Percentiles rank a stretch among this genome's conserved stretches.
Conservation (phyloP, 345 rosid genomes). For the Cardamine chenopodiifolia region DNA sequence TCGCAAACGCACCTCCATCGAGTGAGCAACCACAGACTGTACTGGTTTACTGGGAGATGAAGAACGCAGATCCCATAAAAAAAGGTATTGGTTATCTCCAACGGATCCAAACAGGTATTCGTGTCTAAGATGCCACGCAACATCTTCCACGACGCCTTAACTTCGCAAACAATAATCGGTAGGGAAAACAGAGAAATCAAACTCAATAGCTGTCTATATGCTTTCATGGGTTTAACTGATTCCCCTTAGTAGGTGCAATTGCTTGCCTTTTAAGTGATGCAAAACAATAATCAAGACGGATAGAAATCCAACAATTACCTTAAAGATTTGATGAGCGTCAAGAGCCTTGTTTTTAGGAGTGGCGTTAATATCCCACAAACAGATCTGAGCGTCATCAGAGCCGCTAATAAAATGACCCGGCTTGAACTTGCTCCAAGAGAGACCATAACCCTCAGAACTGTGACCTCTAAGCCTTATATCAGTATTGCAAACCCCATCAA, state of each 20-base stretch:
- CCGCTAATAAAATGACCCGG: constrained; percentile 93
- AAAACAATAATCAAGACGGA: constrained; percentile 7
- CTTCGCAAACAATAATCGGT: constrained; percentile 14
- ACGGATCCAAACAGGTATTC: constrained; percentile 97
- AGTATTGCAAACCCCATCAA: constrained; percentile 86
- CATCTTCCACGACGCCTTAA: constrained; percentile 97
- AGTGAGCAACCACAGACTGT: constrained; percentile 93
- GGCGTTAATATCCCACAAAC: constrained; percentile 91
- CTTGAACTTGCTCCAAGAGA: constrained; percentile 97
- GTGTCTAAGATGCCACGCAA: constrained; percentile 97
- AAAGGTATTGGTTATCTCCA: constrained; percentile 95
- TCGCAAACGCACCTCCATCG: constrained; percentile 72
- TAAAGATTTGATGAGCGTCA: constrained; percentile 83
- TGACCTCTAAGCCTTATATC: constrained; percentile 94
- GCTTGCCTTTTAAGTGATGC: neutral
- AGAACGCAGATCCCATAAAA: constrained; percentile 88
- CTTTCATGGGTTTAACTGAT: neutral
- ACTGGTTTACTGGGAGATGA: constrained; percentile 72
- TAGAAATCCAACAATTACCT: constrained; percentile 46
- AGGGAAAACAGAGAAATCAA: neutral
- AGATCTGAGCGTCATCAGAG: constrained; percentile 97
- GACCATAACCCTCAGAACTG: constrained; percentile 93
- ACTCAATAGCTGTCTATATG: neutral
- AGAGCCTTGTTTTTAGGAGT: constrained; percentile 77
- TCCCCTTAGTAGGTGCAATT: neutral